Percentiles rank a stretch among this genome's conserved stretches.
Evolutionary conservation across 352 stramenopile species (phyloP).

Genomic region (Bremia lactucae): DNA sequence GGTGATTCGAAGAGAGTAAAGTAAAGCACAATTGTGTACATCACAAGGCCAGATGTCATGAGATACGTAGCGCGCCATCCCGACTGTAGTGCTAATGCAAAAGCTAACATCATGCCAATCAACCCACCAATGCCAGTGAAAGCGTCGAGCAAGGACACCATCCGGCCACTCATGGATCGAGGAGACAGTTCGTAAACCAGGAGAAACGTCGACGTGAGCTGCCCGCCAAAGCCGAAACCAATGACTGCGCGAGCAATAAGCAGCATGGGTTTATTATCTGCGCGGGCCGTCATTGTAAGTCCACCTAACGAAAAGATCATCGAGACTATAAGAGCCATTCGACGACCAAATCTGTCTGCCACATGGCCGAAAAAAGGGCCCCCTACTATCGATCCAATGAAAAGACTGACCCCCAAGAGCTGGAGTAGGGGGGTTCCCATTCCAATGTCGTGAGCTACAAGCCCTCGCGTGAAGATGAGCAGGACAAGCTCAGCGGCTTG

Average conservation of each 20-base stretch:
- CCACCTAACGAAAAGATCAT: conserved; percentile 25
- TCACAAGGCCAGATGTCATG: conserved; percentile 10
- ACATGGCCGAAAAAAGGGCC: conserved; percentile 25
- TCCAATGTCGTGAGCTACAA: conserved; percentile 19
- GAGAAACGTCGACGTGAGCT: conserved; percentile 22
- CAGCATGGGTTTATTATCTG: conserved; percentile 14
- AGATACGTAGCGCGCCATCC: conserved; percentile 28
- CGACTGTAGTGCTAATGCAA: conserved; percentile 15
- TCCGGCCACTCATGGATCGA: conserved; percentile 14
- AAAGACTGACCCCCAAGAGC: conserved; percentile 22
- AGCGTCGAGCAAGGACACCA: conserved; percentile 28
- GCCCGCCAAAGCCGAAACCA: conserved; percentile 27
- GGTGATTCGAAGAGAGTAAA: conserved; percentile 30
- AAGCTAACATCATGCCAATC: conserved; percentile 21
- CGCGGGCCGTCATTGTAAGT: conserved; percentile 15
- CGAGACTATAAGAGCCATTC: conserved; percentile 16
- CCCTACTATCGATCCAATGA: conserved; percentile 16
- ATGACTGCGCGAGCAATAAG: conserved; percentile 22
- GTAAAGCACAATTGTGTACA: conserved; percentile 15
- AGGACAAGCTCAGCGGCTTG: conserved; percentile 28
- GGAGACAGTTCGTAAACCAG: conserved; percentile 31
- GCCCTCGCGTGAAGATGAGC: conserved; percentile 26
- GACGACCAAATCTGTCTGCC: conserved; percentile 25
- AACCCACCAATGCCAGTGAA: conserved; percentile 29
- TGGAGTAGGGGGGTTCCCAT: conserved; percentile 18